Conservation (phyloP, 495 filamentous ascomycete species). For the Recurvomyces mirabilis region DNA sequence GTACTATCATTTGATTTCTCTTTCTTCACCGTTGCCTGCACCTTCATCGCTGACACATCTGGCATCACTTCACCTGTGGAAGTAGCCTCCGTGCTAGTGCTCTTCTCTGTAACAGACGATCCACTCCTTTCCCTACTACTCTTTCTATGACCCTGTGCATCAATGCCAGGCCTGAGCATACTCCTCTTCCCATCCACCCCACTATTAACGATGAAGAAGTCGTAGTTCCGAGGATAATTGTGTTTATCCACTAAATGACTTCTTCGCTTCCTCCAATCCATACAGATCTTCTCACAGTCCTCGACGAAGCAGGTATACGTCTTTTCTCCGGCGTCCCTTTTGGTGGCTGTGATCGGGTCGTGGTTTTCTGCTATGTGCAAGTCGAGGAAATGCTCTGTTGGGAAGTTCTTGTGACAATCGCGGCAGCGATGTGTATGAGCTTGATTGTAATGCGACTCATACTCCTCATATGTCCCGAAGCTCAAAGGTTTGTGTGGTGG, state of each 20-base stretch:
- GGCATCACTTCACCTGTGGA: slow-evolving; percentile 20
- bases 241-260: slow-evolving; percentile 91
- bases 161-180: slow-evolving; percentile 45
- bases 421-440: slow-evolving; percentile 74
- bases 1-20: background rate
- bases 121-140: slow-evolving; percentile 21
- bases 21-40: background rate
- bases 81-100: slow-evolving; percentile 19
- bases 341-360: slow-evolving; percentile 63
- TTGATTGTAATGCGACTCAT: slow-evolving; percentile 76
- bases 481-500: slow-evolving; percentile 62
- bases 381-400: slow-evolving; percentile 48
- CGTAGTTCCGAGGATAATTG: slow-evolving; percentile 80
- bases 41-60: slow-evolving; percentile 1
- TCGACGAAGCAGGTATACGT: slow-evolving; percentile 90
- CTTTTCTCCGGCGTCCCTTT: slow-evolving; percentile 68
- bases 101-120: slow-evolving; percentile 15
- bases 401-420: slow-evolving; percentile 57
- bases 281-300: slow-evolving; percentile 76
- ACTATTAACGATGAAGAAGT: slow-evolving; percentile 77
- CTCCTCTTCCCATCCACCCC: slow-evolving; percentile 78
- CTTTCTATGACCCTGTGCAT: slow-evolving; percentile 14
- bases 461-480: slow-evolving; percentile 69
- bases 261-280: slow-evolving; percentile 67
- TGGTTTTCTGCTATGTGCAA: slow-evolving; percentile 90